phyloP scores from a whole-genome alignment of 805 yeast species.

The Sungouiella thailandica region DNA sequence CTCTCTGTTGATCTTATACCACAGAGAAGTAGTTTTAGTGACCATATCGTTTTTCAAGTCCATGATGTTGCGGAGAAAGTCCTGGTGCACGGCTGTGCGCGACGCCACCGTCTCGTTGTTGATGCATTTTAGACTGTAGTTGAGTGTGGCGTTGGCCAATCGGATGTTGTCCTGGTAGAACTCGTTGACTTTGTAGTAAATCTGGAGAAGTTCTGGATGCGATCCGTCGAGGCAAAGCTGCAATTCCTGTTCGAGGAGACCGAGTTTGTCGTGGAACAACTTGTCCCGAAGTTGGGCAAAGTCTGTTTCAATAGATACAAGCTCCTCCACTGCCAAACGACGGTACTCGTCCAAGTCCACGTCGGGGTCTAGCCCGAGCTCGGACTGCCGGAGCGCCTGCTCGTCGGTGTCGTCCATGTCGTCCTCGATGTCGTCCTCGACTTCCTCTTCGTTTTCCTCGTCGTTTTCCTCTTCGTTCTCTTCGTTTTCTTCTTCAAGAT shows the following conservation, averaged over 20 bases:
- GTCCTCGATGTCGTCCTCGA: slow-evolving; percentile 3
- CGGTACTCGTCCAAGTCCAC: slow-evolving; percentile 39
- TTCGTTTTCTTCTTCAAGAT: slow-evolving; percentile 10
- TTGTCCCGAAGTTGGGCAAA: slow-evolving; percentile 84
- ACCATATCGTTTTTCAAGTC: slow-evolving; percentile 65
- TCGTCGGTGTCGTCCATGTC: slow-evolving; percentile 1
- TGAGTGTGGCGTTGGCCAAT: slow-evolving; percentile 36
- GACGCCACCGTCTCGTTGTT: slow-evolving; percentile 76
- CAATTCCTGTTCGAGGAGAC: slow-evolving; percentile 73
- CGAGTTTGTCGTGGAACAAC: slow-evolving; percentile 77
- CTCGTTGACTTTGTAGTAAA: slow-evolving; percentile 64
- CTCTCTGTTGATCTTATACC: slow-evolving; percentile 92
- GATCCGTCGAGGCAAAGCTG: slow-evolving; percentile 83
- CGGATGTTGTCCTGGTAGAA: slow-evolving; percentile 67
- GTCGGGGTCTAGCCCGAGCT: no score
- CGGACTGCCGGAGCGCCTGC: no score
- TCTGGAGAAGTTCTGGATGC: slow-evolving; percentile 82
- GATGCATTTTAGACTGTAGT: slow-evolving; percentile 69
- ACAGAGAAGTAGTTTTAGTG: slow-evolving; percentile 68
- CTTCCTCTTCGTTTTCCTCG: slow-evolving; percentile 11
- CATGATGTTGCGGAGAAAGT: slow-evolving; percentile 60
- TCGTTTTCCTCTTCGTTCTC: slow-evolving; percentile 19
- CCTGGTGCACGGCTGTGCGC: slow-evolving; percentile 79
- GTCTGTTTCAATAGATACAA: slow-evolving; percentile 76
- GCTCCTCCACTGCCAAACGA: slow-evolving; percentile 61